A percentile compares a stretch with the other conserved stretches of the same genome.
Evolutionary conservation across 371 early-diverging fungal genomes (phyloP).

Genomic region (Massospora cicadina): DNA sequence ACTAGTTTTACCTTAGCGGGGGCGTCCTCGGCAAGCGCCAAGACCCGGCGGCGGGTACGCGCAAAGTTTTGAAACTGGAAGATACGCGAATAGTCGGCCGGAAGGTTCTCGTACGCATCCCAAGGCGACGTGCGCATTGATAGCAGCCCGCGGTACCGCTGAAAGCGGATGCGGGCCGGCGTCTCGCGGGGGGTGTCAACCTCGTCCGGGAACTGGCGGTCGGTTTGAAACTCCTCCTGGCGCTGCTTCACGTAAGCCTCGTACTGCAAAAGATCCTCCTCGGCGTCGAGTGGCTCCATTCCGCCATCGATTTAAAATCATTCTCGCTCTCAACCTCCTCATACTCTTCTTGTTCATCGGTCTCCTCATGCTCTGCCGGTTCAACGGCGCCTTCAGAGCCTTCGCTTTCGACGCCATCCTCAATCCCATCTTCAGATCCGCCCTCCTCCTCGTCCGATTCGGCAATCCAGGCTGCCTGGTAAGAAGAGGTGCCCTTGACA

Average conservation of each 20-base stretch:
- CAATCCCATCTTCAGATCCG: conserved; percentile 18
- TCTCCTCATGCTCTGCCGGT: conserved; percentile 13
- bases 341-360: conserved; percentile 28
- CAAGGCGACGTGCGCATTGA: conserved; percentile 85
- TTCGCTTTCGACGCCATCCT: neutral
- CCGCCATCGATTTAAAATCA: conserved; percentile 19
- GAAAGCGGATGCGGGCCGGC: conserved; percentile 70
- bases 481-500: conserved; percentile 86
- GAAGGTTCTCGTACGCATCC: conserved; percentile 95
- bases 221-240: conserved; percentile 40
- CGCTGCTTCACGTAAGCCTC: conserved; percentile 49
- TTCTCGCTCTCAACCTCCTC: conserved; percentile 59
- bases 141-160: conserved; percentile 83
- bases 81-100: conserved; percentile 81
- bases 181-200: conserved; percentile 79
- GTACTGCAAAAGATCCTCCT: conserved; percentile 21
- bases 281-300: conserved; percentile 15
- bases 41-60: conserved; percentile 52
- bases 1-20: neutral
- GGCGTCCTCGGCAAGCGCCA: conserved; percentile 27
- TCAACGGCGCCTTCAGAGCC: neutral
- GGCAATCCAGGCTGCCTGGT: conserved; percentile 95
- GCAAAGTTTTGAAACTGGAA: conserved; percentile 82
- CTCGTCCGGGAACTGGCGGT: conserved; percentile 89
- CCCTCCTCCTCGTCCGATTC: conserved; percentile 47